Conservation (phyloP, 2,329 filamentous ascomycete species). For the Colletotrichum camelliae region DNA sequence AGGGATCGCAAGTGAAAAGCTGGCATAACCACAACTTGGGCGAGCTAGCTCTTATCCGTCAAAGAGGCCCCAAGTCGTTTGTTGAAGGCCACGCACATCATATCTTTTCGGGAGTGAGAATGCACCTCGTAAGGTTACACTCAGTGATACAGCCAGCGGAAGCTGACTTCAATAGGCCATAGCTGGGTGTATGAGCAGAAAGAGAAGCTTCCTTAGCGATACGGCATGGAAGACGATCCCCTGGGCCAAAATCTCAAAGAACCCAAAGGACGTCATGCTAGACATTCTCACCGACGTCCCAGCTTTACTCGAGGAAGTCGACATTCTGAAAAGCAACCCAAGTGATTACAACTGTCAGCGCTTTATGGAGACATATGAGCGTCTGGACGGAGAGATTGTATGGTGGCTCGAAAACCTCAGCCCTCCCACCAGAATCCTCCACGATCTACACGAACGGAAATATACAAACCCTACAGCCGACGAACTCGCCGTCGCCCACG, state of each 20-base stretch:
- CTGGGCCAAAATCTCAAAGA: conserved; percentile 31
- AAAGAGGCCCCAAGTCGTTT: background rate
- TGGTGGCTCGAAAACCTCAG: conserved; percentile 3
- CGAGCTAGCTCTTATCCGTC: conserved; percentile 7
- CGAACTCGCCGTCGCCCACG: conserved; percentile 1
- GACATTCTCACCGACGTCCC: conserved; percentile 34
- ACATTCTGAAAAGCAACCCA: conserved; percentile 25
- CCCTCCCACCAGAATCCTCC: background rate
- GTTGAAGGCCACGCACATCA: conserved; percentile 19
- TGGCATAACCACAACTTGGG: conserved; percentile 21
- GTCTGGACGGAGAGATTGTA: background rate
- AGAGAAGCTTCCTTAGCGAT: conserved; percentile 24
- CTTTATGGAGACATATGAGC: background rate
- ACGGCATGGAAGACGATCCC: conserved; percentile 35
- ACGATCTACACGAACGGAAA: background rate
- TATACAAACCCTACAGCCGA: background rate
- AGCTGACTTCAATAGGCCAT: background rate
- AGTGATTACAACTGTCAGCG: background rate
- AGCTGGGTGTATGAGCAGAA: background rate
- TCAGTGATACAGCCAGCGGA: background rate
- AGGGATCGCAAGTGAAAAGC: background rate
- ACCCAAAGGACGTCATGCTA: conserved; percentile 31
- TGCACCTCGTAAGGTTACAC: conserved; percentile 21
- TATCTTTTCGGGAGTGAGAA: conserved; percentile 24
- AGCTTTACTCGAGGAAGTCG: conserved; percentile 28